A percentile compares a stretch with the other conserved stretches of the same genome.
Evolutionary conservation across 2,329 filamentous ascomycete genomes (phyloP).

Genomic region (Aspergillus luchuensis): DNA sequence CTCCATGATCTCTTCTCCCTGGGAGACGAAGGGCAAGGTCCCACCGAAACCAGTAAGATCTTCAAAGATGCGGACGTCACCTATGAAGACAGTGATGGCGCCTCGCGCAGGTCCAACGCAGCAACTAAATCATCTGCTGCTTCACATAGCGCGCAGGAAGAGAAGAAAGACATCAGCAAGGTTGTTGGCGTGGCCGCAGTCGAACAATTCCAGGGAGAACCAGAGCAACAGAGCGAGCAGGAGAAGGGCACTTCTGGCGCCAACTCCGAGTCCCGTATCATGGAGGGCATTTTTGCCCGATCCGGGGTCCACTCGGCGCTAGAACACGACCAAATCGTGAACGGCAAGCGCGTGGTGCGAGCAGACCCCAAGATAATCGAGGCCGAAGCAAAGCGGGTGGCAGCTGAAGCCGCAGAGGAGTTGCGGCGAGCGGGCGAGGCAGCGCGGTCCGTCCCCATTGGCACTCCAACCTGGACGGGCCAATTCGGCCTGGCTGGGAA

Average conservation of each 20-base stretch:
- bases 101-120: neutral
- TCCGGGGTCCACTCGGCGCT: conserved; percentile 87
- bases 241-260: conserved; percentile 26
- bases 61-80: conserved; percentile 86
- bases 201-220: conserved; percentile 63
- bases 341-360: conserved; percentile 68
- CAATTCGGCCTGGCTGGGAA: conserved; percentile 76
- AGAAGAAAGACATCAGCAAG: conserved; percentile 52
- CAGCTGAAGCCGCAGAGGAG: conserved; percentile 73
- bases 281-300: conserved; percentile 85
- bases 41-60: conserved; percentile 79
- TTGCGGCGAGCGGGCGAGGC: conserved; percentile 72
- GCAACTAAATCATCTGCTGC: neutral
- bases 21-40: conserved; percentile 65
- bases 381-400: conserved; percentile 77
- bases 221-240: conserved; percentile 26
- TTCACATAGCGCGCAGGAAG: conserved; percentile 26
- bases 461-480: conserved; percentile 92
- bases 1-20: conserved; percentile 89
- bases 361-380: conserved; percentile 79
- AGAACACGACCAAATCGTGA: conserved; percentile 89
- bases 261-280: conserved; percentile 70
- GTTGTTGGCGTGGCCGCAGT: conserved; percentile 64
- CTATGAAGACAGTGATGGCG: conserved; percentile 48
- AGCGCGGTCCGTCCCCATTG: conserved; percentile 72